Evolutionary conservation across 1,139 yeast species (phyloP).

Genomic region (Kurtzmaniella natalensis): DNA sequence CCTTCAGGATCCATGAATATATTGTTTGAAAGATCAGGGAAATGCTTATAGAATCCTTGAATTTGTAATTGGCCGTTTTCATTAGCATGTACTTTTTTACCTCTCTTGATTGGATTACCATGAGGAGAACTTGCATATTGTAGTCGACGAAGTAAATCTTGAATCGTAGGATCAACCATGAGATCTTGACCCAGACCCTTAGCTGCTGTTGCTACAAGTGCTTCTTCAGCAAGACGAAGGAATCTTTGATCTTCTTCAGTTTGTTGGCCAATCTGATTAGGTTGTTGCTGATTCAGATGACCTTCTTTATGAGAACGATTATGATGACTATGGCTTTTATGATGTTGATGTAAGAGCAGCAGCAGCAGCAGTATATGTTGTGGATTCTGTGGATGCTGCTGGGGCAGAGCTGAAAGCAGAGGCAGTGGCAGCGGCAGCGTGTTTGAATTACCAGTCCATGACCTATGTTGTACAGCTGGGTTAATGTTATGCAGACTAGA

Average conservation of each 20-base stretch:
- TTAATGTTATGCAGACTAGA: not conserved
- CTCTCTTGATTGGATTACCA: conserved; percentile 40
- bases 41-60: conserved; percentile 38
- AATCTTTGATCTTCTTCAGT: conserved; percentile 39
- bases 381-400: too few species aligned
- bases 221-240: conserved; percentile 41
- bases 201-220: conserved; percentile 43
- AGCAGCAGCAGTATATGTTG: too few species aligned
- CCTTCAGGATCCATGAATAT: conserved; percentile 22
- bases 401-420: conserved; percentile 1
- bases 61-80: conserved; percentile 42
- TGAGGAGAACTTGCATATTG: conserved; percentile 56
- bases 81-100: conserved; percentile 33
- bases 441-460: too few species aligned
- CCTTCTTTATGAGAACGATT: not conserved
- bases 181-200: conserved; percentile 16
- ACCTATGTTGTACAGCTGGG: not conserved
- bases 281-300: too few species aligned
- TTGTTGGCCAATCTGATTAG: conserved; percentile 10
- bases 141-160: conserved; percentile 45
- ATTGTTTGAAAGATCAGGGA: conserved; percentile 43
- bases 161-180: conserved; percentile 51
- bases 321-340: too few species aligned
- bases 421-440: conserved; percentile 2
- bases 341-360: not conserved